Percentiles rank a stretch among this genome's conserved stretches.
phyloP scores from a whole-genome alignment of 2,329 filamentous ascomycete species.

The Talaromyces albobiverticillius region DNA sequence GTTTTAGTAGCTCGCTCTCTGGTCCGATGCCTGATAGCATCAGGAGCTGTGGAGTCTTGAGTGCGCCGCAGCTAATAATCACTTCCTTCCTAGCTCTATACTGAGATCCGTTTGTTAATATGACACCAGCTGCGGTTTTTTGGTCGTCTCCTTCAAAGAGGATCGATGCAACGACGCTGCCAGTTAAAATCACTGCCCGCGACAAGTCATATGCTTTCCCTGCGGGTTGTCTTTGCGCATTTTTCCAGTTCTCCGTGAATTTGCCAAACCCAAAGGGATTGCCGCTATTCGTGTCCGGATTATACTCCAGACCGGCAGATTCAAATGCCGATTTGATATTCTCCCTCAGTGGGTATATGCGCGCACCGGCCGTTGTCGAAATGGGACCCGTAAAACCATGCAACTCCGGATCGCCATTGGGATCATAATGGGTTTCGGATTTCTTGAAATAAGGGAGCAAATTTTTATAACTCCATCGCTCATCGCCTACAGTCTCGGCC shows the following conservation, averaged over 20 bases:
- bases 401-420: background rate
- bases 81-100: background rate
- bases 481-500: constrained; percentile 34
- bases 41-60: constrained; percentile 56
- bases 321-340: background rate
- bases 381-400: background rate
- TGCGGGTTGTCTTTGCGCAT: background rate
- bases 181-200: background rate
- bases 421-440: background rate
- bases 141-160: background rate
- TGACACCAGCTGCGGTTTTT: background rate
- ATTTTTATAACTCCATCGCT: constrained; percentile 30
- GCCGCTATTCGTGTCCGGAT: background rate
- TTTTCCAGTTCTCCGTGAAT: background rate
- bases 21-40: constrained; percentile 65
- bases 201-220: background rate
- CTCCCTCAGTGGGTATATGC: constrained; percentile 1
- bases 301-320: background rate
- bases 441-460: constrained; percentile 28
- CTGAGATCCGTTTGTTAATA: background rate
- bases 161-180: background rate
- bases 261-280: background rate
- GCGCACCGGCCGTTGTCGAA: background rate
- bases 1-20: constrained; percentile 48
- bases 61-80: constrained; percentile 6